Conservation (phyloP, 352 stramenopile species). For the Plasmopara muralis region DNA sequence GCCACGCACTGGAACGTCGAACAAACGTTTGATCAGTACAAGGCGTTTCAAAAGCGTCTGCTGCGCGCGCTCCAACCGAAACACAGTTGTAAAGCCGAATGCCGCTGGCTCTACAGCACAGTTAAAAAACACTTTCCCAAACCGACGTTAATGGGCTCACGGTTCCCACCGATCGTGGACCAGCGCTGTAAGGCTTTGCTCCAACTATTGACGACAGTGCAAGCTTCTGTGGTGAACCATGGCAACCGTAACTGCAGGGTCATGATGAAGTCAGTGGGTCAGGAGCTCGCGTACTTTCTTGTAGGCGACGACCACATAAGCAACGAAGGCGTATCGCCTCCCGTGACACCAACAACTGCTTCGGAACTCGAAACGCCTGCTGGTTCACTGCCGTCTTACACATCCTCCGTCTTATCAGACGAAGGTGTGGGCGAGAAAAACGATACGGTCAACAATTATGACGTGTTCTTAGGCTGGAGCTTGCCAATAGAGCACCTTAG, state of each 20-base stretch:
- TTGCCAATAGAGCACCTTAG: conserved; percentile 19
- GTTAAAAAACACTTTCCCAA: conserved; percentile 60
- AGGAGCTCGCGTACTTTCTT: conserved; percentile 30
- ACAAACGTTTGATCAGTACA: conserved; percentile 39
- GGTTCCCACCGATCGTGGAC: conserved; percentile 21
- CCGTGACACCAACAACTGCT: conserved; percentile 18
- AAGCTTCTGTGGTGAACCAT: conserved; percentile 29
- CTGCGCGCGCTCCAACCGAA: conserved; percentile 39
- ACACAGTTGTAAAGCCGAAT: conserved; percentile 58
- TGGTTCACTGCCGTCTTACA: conserved; percentile 18
- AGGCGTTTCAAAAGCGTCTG: conserved; percentile 42
- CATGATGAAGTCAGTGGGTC: conserved; percentile 25
- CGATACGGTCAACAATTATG: conserved; percentile 14
- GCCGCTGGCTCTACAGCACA: conserved; percentile 51
- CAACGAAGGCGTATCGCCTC: conserved; percentile 11
- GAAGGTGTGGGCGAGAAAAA: conserved; percentile 21
- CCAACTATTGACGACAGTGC: conserved; percentile 25
- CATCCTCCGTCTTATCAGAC: conserved; percentile 25
- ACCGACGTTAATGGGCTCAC: conserved; percentile 26
- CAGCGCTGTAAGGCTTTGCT: conserved; percentile 25
- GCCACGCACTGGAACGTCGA: conserved; percentile 27
- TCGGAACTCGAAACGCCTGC: conserved; percentile 22
- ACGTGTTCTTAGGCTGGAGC: conserved; percentile 22
- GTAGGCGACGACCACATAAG: conserved; percentile 14
- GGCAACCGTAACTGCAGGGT: conserved; percentile 33